Evolutionary conservation across 495 filamentous ascomycete species (phyloP).

Genomic region (Glonium stellatum): DNA sequence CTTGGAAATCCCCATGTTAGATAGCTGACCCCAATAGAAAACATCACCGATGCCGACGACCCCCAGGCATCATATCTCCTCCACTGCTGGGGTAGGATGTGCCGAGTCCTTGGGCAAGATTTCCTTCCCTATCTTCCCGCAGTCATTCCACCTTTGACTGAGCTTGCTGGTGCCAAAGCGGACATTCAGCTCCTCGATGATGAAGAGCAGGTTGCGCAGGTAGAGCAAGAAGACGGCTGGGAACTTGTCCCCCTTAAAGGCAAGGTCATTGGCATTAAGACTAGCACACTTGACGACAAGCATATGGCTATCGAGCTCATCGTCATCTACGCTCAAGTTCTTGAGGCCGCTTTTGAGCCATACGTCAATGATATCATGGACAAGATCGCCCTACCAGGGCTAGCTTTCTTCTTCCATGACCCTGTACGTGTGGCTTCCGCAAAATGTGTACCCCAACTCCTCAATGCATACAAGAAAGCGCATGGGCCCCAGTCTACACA

Average conservation of each 20-base stretch:
- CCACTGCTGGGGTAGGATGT: slow-evolving; percentile 99
- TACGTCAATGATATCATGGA: slow-evolving; percentile 93
- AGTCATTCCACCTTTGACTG: slow-evolving; percentile 90
- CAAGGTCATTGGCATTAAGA: slow-evolving; percentile 97
- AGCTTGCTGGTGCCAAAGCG: slow-evolving; percentile 89
- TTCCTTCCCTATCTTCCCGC: slow-evolving; percentile 87
- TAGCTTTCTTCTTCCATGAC: slow-evolving; percentile 99
- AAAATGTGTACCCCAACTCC: slow-evolving; percentile 86
- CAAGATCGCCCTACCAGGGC: slow-evolving; percentile 86
- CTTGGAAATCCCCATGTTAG: too few species aligned
- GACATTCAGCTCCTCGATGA: slow-evolving; percentile 96
- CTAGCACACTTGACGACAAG: slow-evolving; percentile 93
- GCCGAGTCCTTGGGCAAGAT: slow-evolving; percentile 79
- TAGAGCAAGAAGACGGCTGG: slow-evolving; percentile 96
- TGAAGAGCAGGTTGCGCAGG: slow-evolving; percentile 84
- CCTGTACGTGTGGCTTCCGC: slow-evolving; percentile 93
- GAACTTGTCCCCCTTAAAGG: slow-evolving; percentile 94
- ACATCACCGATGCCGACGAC: slow-evolving; percentile 86
- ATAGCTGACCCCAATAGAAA: slow-evolving; percentile 35
- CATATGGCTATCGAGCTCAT: slow-evolving; percentile 97
- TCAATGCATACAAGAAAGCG: slow-evolving; percentile 87
- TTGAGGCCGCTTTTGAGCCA: slow-evolving; percentile 84
- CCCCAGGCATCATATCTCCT: slow-evolving; percentile 95
- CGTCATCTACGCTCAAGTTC: slow-evolving; percentile 89
- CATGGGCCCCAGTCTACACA: slow-evolving; percentile 70